Evolutionary conservation across 176 grass and related monocot genomes (phyloP).

Genomic region (Secale cereale): DNA sequence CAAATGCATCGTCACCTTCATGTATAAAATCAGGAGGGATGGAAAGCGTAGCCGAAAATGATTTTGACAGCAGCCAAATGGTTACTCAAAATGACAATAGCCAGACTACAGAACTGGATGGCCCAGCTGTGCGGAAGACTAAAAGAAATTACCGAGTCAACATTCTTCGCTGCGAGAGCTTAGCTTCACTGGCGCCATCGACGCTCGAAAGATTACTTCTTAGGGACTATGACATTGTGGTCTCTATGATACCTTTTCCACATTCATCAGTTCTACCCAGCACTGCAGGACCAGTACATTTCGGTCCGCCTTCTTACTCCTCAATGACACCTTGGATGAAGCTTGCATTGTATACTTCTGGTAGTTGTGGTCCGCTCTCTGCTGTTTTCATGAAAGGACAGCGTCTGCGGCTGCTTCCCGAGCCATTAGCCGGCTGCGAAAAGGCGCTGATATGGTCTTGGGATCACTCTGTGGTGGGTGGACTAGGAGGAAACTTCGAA

Average conservation of each 20-base stretch:
- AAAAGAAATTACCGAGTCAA: slow-evolving; percentile 81
- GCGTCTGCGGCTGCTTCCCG: slow-evolving; percentile 63
- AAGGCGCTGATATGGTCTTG: slow-evolving; percentile 93
- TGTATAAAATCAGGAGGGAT: neutral
- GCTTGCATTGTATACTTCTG: slow-evolving; percentile 66
- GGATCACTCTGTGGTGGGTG: slow-evolving; percentile 68
- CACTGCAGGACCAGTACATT: slow-evolving; percentile 63
- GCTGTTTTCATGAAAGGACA: slow-evolving; percentile 94
- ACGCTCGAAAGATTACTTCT: slow-evolving; percentile 74
- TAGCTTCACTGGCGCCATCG: slow-evolving; percentile 67
- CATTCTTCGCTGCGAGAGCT: slow-evolving; percentile 94
- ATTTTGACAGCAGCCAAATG: slow-evolving; percentile 1
- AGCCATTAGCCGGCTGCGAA: slow-evolving; percentile 72
- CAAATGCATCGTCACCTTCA: slow-evolving; percentile 14
- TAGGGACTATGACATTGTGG: slow-evolving; percentile 90
- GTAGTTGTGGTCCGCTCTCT: slow-evolving; percentile 71
- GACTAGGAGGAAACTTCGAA: slow-evolving; percentile 71
- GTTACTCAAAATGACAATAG: neutral
- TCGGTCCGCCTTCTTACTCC: slow-evolving; percentile 90
- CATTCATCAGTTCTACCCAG: slow-evolving; percentile 63
- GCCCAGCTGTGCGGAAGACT: slow-evolving; percentile 34
- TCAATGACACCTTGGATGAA: slow-evolving; percentile 99
- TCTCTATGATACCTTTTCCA: slow-evolving; percentile 93
- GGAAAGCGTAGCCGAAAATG: slow-evolving; percentile 10
- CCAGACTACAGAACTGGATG: neutral